Conservation (phyloP, 148 eudicot genomes). For the Fagopyrum homotropicum region DNA sequence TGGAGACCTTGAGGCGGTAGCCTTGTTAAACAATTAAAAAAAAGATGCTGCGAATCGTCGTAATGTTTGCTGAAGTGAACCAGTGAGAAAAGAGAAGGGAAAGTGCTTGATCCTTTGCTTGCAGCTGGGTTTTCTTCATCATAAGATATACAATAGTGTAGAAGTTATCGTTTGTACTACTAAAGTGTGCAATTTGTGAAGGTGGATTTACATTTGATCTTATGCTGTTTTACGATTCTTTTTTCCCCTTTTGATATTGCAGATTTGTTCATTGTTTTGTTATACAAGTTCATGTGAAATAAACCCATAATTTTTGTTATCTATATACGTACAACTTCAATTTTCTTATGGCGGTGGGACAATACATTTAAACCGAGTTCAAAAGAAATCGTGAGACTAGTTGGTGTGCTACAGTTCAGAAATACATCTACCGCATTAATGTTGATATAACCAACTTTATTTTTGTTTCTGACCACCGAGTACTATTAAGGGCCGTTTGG, state of each 20-base stretch:
- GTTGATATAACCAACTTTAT: no score
- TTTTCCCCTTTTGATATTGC: background rate
- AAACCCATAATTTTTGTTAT: background rate
- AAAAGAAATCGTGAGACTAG: no score
- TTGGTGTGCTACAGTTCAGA: no score
- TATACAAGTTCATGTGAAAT: background rate
- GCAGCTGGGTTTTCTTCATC: background rate
- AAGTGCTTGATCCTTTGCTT: background rate
- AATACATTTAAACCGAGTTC: no score
- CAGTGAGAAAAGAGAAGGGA: background rate
- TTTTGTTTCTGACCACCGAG: no score
- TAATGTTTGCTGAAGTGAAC: background rate
- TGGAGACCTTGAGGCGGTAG: conserved; percentile 47
- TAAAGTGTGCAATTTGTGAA: background rate
- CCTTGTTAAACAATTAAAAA: background rate
- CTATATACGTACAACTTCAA: background rate
- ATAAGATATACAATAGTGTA: background rate
- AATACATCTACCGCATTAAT: no score
- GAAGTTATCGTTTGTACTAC: background rate
- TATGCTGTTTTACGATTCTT: background rate
- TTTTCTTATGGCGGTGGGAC: no score
- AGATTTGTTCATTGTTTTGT: background rate
- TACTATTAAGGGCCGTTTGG: no score
- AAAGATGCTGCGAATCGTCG: background rate
- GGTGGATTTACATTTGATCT: background rate